Base-by-base conservation (phyloP, 495 filamentous ascomycete genomes). In the Aspergillus bridgeri region DNA sequence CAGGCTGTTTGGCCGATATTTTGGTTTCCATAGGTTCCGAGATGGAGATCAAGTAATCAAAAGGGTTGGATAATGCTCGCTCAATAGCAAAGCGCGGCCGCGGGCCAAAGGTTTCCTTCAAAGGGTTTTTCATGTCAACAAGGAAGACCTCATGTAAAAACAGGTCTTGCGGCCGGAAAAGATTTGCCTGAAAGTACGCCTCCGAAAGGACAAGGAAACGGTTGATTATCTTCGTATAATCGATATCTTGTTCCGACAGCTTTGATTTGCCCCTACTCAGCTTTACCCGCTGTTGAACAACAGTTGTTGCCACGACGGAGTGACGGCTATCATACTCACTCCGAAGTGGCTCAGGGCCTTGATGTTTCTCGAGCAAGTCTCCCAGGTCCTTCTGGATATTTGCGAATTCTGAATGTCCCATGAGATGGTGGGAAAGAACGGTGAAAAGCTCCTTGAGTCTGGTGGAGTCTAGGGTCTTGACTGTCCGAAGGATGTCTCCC, bases 211-310 rank as follows among this genome's bases (percentile, higher is more conserved):
- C 74, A 46, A 83, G 69, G n/a, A 93, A 76, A 5, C 75, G 72
- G 65, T 90, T 80, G 11, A 96, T 78, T 5, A 95, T 69, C n/a
- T 79, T 69, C 17, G 91, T 90, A 70, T 93, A 97, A 8, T 81
- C 80, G 43, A 83, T 77, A 62, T 94, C 90, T 55, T 88, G 76
- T n/a, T 87, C 75, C 0, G 89, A 87, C 11, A 97, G 74, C 21
- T 81, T 78, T 1, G 89, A 83, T 58, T 88, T 89, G 62, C 91
- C 87, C 61, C 88, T 89, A 70, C 86, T 94, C 46, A 98, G 77
- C 64, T 89, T 87, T 7, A 97, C 88, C 60, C 89, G 91, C 64
- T 96, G 90, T 48, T 90, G 88, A 21, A 96, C 83, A 18, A 96
- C 86, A 0, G 92, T 96, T 3, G 91, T 90, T 56, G 89, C 84